These are phyloP conservation scores for Myxozyma kluyveri DNA, from an alignment of 805 yeast species.

Conservation along the genomic window DNA sequence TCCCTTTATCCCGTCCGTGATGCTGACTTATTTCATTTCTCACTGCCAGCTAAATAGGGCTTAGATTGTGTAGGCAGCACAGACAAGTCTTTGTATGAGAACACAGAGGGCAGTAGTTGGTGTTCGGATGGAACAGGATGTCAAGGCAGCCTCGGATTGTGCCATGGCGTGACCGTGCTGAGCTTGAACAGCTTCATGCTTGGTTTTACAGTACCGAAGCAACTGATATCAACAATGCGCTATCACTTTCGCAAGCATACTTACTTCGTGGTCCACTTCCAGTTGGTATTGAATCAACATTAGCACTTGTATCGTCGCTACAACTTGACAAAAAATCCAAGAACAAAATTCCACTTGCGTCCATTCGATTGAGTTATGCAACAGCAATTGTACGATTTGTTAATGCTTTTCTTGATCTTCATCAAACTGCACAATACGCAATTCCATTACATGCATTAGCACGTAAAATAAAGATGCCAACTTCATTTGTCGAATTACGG, in stretches of 20 bases:
- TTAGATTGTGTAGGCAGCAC: no score
- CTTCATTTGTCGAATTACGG: constrained; percentile 81
- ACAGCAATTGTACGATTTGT: constrained; percentile 51
- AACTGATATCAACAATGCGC: constrained; percentile 5
- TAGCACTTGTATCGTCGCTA: constrained; percentile 52
- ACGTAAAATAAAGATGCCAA: constrained; percentile 62
- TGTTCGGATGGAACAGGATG: no score
- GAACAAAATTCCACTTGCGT: constrained; percentile 36
- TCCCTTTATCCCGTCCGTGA: no score
- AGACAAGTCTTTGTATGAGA: no score
- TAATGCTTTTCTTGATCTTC: constrained; percentile 85
- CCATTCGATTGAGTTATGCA: constrained; percentile 52
- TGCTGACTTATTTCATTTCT: no score
- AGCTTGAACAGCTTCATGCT: constrained; percentile 10
- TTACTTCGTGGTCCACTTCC: constrained; percentile 63
- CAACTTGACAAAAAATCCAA: constrained; percentile 36
- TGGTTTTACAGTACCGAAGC: constrained; percentile 11
- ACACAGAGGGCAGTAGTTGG: no score
- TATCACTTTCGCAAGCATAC: constrained; percentile 42
- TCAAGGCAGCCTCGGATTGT: constrained; percentile 17
- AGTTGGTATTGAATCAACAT: constrained; percentile 68
- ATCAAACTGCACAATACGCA: constrained; percentile 75
- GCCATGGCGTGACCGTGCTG: constrained; percentile 17
- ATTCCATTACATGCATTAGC: constrained; percentile 78
- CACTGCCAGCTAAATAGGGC: no score